Conservation (phyloP, 2,329 filamentous ascomycete genomes). For the Fusarium sp. region DNA sequence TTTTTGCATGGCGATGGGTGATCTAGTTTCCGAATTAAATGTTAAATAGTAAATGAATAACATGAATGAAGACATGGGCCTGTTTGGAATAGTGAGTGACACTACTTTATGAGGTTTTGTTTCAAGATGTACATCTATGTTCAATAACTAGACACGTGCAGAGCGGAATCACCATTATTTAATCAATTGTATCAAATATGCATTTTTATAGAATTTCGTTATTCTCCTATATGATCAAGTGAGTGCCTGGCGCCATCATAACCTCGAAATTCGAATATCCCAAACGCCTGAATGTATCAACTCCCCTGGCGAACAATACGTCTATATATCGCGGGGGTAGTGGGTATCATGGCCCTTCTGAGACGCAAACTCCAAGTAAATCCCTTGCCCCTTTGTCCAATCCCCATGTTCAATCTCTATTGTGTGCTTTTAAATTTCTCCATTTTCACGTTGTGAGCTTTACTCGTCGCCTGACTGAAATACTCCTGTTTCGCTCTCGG, state of each 20-base stretch:
- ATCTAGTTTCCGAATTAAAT: conserved; percentile 16
- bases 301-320: conserved; percentile 20
- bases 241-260: conserved; percentile 7
- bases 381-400: conserved; percentile 34
- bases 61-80: not conserved
- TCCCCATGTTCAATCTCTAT: conserved; percentile 41
- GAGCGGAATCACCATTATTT: too few relatives aligned
- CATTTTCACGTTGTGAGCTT: conserved; percentile 8
- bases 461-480: conserved; percentile 39
- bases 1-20: conserved; percentile 29
- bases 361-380: conserved; percentile 42
- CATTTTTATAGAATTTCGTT: not conserved
- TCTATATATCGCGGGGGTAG: conserved; percentile 14
- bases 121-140: not conserved
- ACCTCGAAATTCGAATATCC: conserved; percentile 25
- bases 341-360: conserved; percentile 49
- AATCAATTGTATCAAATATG: not conserved
- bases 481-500: conserved; percentile 33
- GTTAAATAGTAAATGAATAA: conserved; percentile 4
- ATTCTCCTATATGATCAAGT: conserved; percentile 18
- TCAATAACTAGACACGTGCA: not conserved
- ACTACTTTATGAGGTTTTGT: not conserved
- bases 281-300: conserved; percentile 43
- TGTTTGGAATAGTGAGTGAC: conserved; percentile 7
- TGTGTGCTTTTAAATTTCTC: conserved; percentile 12